Evolutionary conservation across 2,329 filamentous ascomycete genomes (phyloP), one percentile per base, ranked within the genome.

Genomic region (Scedosporium aurantiacum): DNA sequence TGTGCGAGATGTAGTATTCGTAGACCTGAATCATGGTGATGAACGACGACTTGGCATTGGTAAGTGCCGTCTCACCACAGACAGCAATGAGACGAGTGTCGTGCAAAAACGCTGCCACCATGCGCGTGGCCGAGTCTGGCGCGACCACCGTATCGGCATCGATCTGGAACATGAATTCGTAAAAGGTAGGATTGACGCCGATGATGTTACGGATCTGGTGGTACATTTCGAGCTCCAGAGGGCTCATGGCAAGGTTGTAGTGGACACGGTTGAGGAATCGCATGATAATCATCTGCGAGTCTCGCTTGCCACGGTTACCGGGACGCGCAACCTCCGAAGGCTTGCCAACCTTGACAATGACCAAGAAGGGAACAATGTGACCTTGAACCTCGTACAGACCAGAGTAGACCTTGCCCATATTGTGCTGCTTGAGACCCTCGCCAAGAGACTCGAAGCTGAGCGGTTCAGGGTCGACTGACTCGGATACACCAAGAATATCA

Each of bases 1-100:
- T 96, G 80, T 99, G 93, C 59, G 93, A 97, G 70, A 99, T 99
- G 79, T 92, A 99, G 81, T 99, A 99, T 75, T 99, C 93, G 80
- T 97, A 99, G 40, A 99, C 93, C 75, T 99, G 94, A 72, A 99
- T 99, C 93, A 97, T 97, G 59, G 94, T 99, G 67, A 96, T 85
- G 70, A 95, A 91, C 1, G 93, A 97, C 5, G 88, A 82, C 74
- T 97, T 97, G 63, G 91, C 89, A 71, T 99, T 99, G 65, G 88
- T 92, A 57, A 99, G 80, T 16, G 89, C 89, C 0, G 94, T 99
- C 75, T 99, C 94, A 76, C 94, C 94, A 70, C 94, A 99, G 57
- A 94, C 85, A 61, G 89, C 94, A 69, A 97, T 93, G n/a, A 97
- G 80, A 61, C 90, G 87, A 27, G 92, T 96, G 72, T 99, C 94